Percentiles rank a stretch among this genome's conserved stretches.
Evolutionary conservation across 2,329 filamentous ascomycete genomes (phyloP).

Genomic region (Monilinia laxa): DNA sequence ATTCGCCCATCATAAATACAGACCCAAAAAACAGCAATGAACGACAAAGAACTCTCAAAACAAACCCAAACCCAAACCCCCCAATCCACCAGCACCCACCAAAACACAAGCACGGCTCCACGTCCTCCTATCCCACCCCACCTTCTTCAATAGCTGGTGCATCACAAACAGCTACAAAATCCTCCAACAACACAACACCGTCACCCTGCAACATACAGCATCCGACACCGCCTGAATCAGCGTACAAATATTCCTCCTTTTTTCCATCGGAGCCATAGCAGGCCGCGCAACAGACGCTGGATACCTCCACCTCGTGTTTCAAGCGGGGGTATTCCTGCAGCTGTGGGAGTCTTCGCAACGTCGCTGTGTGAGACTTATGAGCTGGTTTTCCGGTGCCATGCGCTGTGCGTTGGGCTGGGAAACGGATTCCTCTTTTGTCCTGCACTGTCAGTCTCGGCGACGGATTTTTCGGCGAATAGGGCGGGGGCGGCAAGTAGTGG

Average conservation of each 20-base stretch:
- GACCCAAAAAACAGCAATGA: no score
- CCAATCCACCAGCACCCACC: not conserved
- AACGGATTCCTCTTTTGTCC: slow-evolving; percentile 33
- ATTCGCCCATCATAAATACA: no score
- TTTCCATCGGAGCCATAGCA: not conserved
- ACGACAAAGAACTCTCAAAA: not conserved
- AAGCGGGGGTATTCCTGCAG: not conserved
- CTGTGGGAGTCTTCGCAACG: slow-evolving; percentile 36
- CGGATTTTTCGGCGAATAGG: no score
- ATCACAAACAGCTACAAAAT: not conserved
- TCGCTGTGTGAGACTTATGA: slow-evolving; percentile 39
- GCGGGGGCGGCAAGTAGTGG: no score
- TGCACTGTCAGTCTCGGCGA: slow-evolving; percentile 25
- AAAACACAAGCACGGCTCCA: not conserved
- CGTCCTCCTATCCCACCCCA: not conserved
- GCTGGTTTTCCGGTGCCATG: slow-evolving; percentile 40
- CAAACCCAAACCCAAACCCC: not conserved
- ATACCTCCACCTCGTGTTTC: not conserved
- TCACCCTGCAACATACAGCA: not conserved
- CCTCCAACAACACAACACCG: not conserved
- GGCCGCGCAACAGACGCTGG: slow-evolving; percentile 1
- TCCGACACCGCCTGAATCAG: not conserved
- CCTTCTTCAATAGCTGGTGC: not conserved
- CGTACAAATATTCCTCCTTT: not conserved
- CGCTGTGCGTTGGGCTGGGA: slow-evolving; percentile 27